Base-by-base conservation (phyloP, 2,329 filamentous ascomycete species). In the Pestalotiopsis sp. region DNA sequence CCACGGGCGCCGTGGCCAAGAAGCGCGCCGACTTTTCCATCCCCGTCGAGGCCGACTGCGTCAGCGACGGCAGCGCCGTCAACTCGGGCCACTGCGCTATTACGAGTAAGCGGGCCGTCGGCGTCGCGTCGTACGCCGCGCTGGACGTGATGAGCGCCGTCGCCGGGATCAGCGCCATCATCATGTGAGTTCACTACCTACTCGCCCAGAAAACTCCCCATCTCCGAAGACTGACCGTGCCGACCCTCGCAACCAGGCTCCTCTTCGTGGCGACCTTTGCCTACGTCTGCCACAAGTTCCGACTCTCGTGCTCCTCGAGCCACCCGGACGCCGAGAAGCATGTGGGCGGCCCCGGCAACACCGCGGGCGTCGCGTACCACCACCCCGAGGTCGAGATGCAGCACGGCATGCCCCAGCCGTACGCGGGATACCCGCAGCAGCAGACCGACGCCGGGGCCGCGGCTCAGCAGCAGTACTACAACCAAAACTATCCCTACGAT, bases 121-220 rank as follows among this genome's bases (percentile, higher is more conserved):
- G 78, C 24, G 75, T 82, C 39, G 77, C 82, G 20, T 76, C 76
- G 62, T 71, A 80, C 61, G 74, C 66, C 7, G 82, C 79, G 1
- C 72, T 79, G 11, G 76, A 70, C 20, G 71, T 79, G 66, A 72
- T 84, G 64, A 76, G 80, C 14, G 80, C 78, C 6, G 75, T 81
- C 7, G 83, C 83, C 1, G 82, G 81, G 9, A 60, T 85, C 1
- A 81, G 81, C 24, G 83, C 83, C 17, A 67, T 85, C 66, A 65
- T 71, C 61, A 73, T 78, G 65, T 62, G n/a, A 61, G 65, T 11
- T 24, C 13, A 3, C 22, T 58, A 22, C 24, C 24, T 24, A 24
- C 24, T 24, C 24, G 24, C 20, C 24, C 60, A 60, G 10, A 11
- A 39, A 10, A 9, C 20, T 1, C 11, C 30, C 58, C 4, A 20